Evolutionary conservation across 768 basidiomycete genomes (phyloP).

Genomic region (Macrolepiota dolichaula): DNA sequence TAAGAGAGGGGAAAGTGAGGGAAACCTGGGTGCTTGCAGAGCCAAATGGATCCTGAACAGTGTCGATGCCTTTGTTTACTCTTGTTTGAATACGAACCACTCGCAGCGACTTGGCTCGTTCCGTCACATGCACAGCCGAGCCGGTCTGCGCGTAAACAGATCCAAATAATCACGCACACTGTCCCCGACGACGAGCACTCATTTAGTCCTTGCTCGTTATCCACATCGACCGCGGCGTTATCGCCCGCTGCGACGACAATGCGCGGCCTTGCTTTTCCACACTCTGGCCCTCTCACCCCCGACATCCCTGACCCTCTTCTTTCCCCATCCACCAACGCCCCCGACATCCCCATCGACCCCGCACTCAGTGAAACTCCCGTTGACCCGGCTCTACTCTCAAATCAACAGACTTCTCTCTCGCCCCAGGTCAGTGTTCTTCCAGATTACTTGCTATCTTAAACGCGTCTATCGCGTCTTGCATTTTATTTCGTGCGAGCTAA

Average conservation of each 20-base stretch:
- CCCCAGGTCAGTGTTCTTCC: constrained; percentile 8
- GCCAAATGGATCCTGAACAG: constrained; percentile 38
- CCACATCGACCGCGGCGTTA: constrained; percentile 5
- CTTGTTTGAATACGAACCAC: constrained; percentile 29
- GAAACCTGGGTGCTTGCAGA: constrained; percentile 33
- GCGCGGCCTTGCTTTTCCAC: constrained; percentile 61
- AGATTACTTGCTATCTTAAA: constrained; percentile 16
- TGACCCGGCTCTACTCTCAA: constrained; percentile 46
- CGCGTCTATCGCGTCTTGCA: constrained; percentile 68
- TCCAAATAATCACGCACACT: constrained; percentile 38
- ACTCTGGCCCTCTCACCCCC: constrained; percentile 43
- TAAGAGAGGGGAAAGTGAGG: constrained; percentile 25
- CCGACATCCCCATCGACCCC: constrained; percentile 82
- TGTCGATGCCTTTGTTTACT: constrained; percentile 31
- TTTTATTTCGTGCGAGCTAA: constrained; percentile 20
- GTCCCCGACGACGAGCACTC: constrained; percentile 38
- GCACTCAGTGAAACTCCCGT: constrained; percentile 53
- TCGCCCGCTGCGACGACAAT: constrained; percentile 30
- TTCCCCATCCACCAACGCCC: constrained; percentile 53
- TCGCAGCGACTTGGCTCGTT: constrained; percentile 6
- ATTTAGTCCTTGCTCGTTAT: constrained; percentile 13
- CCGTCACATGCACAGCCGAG: constrained; percentile 7
- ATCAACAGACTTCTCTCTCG: constrained; percentile 20
- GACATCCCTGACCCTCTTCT: constrained; percentile 58
- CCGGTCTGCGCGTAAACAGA: constrained; percentile 26